Percentiles rank a stretch among this genome's conserved stretches.
phyloP scores from a whole-genome alignment of 176 grass and related monocot species.

The Oryza nivara region DNA sequence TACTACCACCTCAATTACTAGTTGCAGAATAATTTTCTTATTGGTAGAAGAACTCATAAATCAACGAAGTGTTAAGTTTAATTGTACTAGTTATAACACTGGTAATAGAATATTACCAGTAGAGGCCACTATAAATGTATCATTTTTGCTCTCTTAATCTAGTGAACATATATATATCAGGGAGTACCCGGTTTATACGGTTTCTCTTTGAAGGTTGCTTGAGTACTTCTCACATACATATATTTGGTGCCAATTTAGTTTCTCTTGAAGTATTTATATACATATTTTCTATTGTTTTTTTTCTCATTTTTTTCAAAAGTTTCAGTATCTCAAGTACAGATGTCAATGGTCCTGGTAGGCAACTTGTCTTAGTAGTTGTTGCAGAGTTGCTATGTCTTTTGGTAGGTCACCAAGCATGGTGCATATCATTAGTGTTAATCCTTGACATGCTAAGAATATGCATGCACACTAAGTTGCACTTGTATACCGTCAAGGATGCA shows the following conservation, averaged over 20 bases:
- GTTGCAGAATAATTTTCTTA: too few species aligned
- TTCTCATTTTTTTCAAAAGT: neutral
- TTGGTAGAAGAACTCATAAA: too few species aligned
- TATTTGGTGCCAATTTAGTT: neutral
- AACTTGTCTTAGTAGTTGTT: slow-evolving; percentile 36
- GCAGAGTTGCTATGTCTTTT: slow-evolving; percentile 26
- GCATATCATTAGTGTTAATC: neutral
- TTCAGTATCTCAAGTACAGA: neutral
- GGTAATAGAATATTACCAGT: too few species aligned
- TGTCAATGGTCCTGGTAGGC: neutral
- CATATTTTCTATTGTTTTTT: neutral
- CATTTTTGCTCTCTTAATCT: too few species aligned
- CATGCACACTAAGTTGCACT: neutral
- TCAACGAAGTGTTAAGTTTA: too few species aligned
- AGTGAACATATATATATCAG: too few species aligned
- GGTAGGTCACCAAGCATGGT: slow-evolving; percentile 4
- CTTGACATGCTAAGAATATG: neutral
- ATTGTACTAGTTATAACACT: too few species aligned
- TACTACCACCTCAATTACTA: too few species aligned
- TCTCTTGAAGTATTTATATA: neutral
- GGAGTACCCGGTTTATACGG: too few species aligned
- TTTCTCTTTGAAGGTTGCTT: too few species aligned
- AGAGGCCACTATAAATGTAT: too few species aligned
- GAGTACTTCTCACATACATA: neutral
- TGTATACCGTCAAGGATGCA: neutral